Percentiles rank a stretch among this genome's conserved stretches.
Conservation (phyloP, 257 asterid species). For the Fraxinus anomala region DNA sequence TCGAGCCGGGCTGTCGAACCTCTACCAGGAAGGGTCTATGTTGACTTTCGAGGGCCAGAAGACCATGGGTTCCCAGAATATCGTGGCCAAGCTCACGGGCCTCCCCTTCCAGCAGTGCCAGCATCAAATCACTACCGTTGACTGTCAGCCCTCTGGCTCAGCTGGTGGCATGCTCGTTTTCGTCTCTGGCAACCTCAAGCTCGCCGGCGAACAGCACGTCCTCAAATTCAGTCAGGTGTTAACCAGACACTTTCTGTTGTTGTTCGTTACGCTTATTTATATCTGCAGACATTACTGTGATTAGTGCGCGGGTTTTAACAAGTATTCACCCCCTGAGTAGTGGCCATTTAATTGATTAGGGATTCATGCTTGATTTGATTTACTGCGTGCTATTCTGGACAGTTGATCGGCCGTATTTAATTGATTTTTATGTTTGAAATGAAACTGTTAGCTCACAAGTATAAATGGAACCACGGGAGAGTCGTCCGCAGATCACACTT, state of each 20-base stretch:
- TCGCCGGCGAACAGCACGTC: conserved; percentile 14
- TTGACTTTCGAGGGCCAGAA: too few relatives aligned
- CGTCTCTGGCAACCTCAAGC: conserved; percentile 22
- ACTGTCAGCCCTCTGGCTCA: conserved; percentile 26
- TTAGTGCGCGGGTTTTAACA: too few relatives aligned
- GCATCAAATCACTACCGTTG: conserved; percentile 24
- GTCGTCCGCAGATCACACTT: too few relatives aligned
- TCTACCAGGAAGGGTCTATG: too few relatives aligned
- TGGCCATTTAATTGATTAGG: background rate
- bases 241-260: too few relatives aligned
- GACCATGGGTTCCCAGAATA: conserved; percentile 32
- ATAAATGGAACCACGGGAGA: too few relatives aligned
- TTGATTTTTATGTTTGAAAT: background rate
- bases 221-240: conserved; percentile 26
- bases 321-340: too few relatives aligned
- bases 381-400: background rate
- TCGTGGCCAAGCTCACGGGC: conserved; percentile 13
- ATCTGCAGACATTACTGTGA: too few relatives aligned
- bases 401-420: background rate
- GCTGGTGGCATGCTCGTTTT: conserved; percentile 24
- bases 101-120: conserved; percentile 27
- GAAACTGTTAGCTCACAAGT: too few relatives aligned
- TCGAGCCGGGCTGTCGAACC: too few relatives aligned
- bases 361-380: background rate
- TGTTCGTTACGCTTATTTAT: too few relatives aligned